These are phyloP conservation scores for Neocucurbitaria cava DNA, from an alignment of 2,329 filamentous ascomycete genomes.

Conservation along the genomic window DNA sequence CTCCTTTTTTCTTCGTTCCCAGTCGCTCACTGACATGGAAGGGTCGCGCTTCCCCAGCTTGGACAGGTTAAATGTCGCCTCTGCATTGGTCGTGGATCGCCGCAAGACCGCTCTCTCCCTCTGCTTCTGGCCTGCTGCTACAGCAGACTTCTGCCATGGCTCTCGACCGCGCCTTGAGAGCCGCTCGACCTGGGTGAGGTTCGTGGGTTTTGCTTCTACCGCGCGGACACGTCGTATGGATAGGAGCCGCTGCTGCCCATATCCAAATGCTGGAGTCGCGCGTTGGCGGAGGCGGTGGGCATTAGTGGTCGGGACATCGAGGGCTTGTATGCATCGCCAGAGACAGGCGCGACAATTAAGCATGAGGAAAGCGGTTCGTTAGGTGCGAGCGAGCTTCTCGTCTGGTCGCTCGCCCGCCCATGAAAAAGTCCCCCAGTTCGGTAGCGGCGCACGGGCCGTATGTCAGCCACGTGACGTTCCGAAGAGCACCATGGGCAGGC, in stretches of 20 bases:
- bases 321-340: slow-evolving; percentile 52
- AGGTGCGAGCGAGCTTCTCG: slow-evolving; percentile 9
- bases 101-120: slow-evolving; percentile 28
- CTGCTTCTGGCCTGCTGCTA: slow-evolving; percentile 33
- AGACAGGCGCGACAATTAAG: slow-evolving; percentile 55
- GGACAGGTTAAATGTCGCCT: slow-evolving; percentile 25
- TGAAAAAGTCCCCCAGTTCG: slow-evolving; percentile 25
- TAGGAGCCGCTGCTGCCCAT: slow-evolving; percentile 27
- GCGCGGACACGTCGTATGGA: slow-evolving; percentile 18
- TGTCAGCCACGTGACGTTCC: slow-evolving; percentile 19
- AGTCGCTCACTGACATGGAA: slow-evolving; percentile 34
- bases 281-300: slow-evolving; percentile 29
- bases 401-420: slow-evolving; percentile 1
- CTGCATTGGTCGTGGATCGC: slow-evolving; percentile 1
- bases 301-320: slow-evolving; percentile 39
- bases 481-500: too few species aligned
- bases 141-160: slow-evolving; percentile 35
- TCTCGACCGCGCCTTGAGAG: slow-evolving; percentile 19
- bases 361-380: slow-evolving; percentile 42
- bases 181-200: slow-evolving; percentile 15
- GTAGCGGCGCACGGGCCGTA: slow-evolving; percentile 18
- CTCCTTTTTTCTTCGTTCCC: slow-evolving; percentile 59
- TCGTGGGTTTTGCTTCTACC: slow-evolving; percentile 3
- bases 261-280: slow-evolving; percentile 21
- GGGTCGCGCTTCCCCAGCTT: slow-evolving; percentile 36